Conservation (phyloP, 176 grass and related monocot genomes). For the Cocos nucifera region DNA sequence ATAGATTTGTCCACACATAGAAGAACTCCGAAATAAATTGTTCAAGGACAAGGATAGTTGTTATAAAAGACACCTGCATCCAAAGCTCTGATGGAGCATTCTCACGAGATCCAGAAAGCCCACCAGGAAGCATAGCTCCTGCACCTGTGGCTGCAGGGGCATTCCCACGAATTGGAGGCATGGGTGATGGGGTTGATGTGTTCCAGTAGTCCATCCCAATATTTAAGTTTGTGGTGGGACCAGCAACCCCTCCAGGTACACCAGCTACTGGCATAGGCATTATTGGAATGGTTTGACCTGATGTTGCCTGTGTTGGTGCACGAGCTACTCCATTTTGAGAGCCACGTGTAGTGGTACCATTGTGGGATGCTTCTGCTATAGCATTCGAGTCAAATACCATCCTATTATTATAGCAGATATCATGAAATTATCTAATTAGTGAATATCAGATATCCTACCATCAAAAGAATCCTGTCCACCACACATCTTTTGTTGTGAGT, state of each 20-base stretch:
- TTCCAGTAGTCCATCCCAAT: constrained; percentile 3
- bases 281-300: constrained; percentile 1
- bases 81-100: constrained; percentile 1
- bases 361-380: background rate
- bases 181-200: constrained; percentile 29
- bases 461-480: constrained; percentile 4
- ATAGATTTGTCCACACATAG: too few species aligned
- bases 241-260: constrained; percentile 20
- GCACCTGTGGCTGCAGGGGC: background rate
- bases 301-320: constrained; percentile 4
- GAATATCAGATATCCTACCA: background rate
- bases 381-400: background rate
- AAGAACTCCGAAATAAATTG: too few species aligned
- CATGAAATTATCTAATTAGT: too few species aligned
- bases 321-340: constrained; percentile 3
- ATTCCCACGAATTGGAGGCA: constrained; percentile 19
- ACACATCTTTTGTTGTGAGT: constrained; percentile 3
- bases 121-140: background rate
- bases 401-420: background rate
- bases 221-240: constrained; percentile 1
- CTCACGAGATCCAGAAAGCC: too few species aligned
- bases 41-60: background rate
- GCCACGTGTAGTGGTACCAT: background rate
- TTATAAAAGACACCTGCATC: background rate
- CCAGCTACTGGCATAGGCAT: constrained; percentile 1